Evolutionary conservation across 2,329 filamentous ascomycete species (phyloP), one percentile per base, ranked within the genome.

Genomic region (Fusarium clavum): DNA sequence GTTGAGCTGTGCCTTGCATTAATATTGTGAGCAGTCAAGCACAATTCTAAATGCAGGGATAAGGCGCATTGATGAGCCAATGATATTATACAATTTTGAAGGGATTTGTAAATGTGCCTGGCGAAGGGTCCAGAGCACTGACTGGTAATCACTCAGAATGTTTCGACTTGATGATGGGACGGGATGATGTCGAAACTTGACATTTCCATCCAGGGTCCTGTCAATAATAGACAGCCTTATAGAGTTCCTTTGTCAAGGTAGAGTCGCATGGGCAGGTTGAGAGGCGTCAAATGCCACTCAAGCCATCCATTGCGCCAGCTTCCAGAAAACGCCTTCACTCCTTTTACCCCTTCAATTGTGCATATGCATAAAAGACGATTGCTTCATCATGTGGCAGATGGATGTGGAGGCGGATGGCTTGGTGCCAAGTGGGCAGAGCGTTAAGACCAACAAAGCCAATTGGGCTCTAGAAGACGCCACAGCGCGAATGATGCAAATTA

Each of bases 391-490:
- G 45, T 48, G 22, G 18, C 10, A 20, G 14, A 11, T 3, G 29
- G 32, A 40, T 59, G 57, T 56, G 53, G 53, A 30, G 29, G 34
- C 25, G 24, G 22, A 25, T 45, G 51, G 62, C 49, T 64, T 53
- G n/a, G 32, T 30, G 29, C 32, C 49, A 68, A 68, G 64, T 64
- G 57, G 57, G 38, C 44, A 14, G 14, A 52, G 30, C 32, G 24
- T 27, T 52, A 8, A 24, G 25, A 22, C 24, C 12, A 25, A 43
- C 10, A 32, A 32, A 34, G n/a, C 47, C 41, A 52, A 65, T 47
- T 53, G 53, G 55, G 6, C 57, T 63, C 46, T 56, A 45, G 43
- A 60, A 64, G 38, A 48, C 67, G 67, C 67, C 67, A 70, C 67
- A 68, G 63, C 58, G 63, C 51, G 46, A 64, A 53, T 48, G 63